These are phyloP conservation scores for Magnaporthales sp. DNA, from an alignment of 2,329 filamentous ascomycete genomes.

Conservation along the genomic window DNA sequence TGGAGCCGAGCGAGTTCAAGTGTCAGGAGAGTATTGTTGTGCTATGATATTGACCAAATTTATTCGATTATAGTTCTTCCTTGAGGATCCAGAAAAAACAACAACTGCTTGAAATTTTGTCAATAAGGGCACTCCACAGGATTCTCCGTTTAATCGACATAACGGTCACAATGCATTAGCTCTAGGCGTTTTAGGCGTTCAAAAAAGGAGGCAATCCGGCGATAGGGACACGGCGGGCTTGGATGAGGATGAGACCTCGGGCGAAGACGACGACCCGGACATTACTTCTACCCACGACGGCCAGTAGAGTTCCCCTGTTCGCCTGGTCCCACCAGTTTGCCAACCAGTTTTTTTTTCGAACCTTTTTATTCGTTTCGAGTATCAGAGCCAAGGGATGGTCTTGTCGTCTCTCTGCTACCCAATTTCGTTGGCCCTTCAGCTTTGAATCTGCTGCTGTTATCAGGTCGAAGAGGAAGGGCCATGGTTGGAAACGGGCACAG, in stretches of 20 bases:
- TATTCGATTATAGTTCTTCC: conserved; percentile 63
- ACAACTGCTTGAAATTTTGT: conserved; percentile 47
- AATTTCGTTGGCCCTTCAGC: conserved; percentile 1
- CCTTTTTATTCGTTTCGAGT: neutral
- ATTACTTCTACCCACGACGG: conserved; percentile 50
- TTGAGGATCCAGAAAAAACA: conserved; percentile 62
- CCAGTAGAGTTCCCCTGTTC: conserved; percentile 49
- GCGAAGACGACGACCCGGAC: conserved; percentile 60
- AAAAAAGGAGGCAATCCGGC: conserved; percentile 16
- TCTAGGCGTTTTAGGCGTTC: conserved; percentile 37
- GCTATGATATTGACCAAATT: conserved; percentile 4
- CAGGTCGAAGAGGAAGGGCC: neutral
- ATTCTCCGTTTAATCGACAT: conserved; percentile 24
- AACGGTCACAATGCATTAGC: conserved; percentile 27
- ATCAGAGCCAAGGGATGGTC: neutral
- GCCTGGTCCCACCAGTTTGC: conserved; percentile 44
- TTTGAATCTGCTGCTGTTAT: neutral
- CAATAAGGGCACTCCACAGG: conserved; percentile 29
- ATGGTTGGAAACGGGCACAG: neutral
- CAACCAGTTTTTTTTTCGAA: conserved; percentile 11
- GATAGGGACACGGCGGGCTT: conserved; percentile 24
- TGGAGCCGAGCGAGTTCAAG: conserved; percentile 14
- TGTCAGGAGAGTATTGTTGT: neutral
- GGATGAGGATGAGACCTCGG: conserved; percentile 37
- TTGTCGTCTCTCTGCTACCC: neutral